Evolutionary conservation across 441 rosid species (phyloP), one percentile per base, ranked within the genome.

Genomic region (Flueggea neowawraea): DNA sequence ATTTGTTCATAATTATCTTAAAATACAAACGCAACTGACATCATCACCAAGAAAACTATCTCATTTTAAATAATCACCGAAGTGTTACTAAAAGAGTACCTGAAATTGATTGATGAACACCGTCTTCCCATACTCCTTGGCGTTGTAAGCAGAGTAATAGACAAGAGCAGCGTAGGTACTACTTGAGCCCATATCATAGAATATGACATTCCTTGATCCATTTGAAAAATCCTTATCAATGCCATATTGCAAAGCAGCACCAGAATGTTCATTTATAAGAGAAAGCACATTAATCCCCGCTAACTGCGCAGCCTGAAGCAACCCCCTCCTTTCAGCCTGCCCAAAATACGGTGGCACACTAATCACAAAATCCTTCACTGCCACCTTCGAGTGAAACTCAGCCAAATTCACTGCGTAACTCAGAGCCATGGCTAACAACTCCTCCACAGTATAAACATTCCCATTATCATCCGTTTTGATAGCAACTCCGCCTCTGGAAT

Each of bases 221-320:
- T 95, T 95, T 2, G 91, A 73, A 52, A 95, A 95, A 73, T 95
- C 90, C 79, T 95, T 91, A 66, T 89, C 97, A 65, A 95, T 95
- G 67, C 97, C 97, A 70, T 95, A 95, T 78, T 95, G 99, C 78
- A 95, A 88, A 14, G 99, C 99, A 0, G 97, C 99, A 57, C 97
- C 97, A 0, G 97, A 86, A 70, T 87, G 97, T 77, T 95, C 99
- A 67, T 89, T 86, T 45, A 78, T 73, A 71, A 95, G 66, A 0
- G 96, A 78, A 54, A 93, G 90, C 59, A 85, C 96, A 70, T 84
- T 95, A 56, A 91, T 81, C 44, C 96, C 99, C 5, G 95, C 97
- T 83, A 95, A 72, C 62, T 89, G 84, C 2, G 97, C 92, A 2
- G 99, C 99, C 80, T 77, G 87, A 57, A 86, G 43, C 84, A 95